A percentile compares a stretch with the other conserved stretches of the same genome.
These are phyloP conservation scores for Vitis riparia DNA, from an alignment of 164 flowering plant species.

Conservation along the genomic window DNA sequence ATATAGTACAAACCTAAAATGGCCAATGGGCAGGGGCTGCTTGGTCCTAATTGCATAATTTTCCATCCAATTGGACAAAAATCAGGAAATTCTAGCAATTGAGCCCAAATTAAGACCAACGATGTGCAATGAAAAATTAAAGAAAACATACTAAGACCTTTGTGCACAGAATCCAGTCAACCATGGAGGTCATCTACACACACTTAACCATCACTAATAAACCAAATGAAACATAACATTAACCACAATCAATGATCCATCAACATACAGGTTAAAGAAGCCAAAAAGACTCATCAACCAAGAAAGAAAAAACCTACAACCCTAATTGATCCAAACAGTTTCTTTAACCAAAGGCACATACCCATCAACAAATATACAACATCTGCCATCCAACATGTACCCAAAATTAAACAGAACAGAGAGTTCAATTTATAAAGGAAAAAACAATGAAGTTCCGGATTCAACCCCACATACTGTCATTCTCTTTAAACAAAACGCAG, in stretches of 20 bases:
- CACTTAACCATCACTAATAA: too few relatives aligned
- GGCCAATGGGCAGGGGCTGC: too few relatives aligned
- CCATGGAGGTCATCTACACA: not conserved
- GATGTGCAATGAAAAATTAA: not conserved
- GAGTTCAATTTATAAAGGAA: too few relatives aligned
- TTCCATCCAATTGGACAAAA: not conserved
- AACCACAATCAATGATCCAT: too few relatives aligned
- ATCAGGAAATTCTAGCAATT: not conserved
- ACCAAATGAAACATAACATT: too few relatives aligned
- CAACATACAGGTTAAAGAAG: not conserved
- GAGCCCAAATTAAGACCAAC: not conserved
- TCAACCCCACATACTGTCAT: not conserved
- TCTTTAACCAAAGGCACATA: not conserved
- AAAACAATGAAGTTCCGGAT: too few relatives aligned
- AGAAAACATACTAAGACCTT: not conserved
- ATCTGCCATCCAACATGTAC: not conserved
- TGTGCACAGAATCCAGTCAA: not conserved
- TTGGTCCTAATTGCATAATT: not conserved
- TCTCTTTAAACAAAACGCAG: not conserved
- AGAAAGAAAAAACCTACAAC: not conserved
- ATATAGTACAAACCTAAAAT: too few relatives aligned
- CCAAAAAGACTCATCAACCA: conserved; percentile 1
- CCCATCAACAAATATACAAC: not conserved
- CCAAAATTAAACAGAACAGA: too few relatives aligned
- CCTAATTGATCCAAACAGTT: not conserved